Evolutionary conservation across 805 yeast genomes (phyloP).

Genomic region (Zygosaccharomyces bailii): DNA sequence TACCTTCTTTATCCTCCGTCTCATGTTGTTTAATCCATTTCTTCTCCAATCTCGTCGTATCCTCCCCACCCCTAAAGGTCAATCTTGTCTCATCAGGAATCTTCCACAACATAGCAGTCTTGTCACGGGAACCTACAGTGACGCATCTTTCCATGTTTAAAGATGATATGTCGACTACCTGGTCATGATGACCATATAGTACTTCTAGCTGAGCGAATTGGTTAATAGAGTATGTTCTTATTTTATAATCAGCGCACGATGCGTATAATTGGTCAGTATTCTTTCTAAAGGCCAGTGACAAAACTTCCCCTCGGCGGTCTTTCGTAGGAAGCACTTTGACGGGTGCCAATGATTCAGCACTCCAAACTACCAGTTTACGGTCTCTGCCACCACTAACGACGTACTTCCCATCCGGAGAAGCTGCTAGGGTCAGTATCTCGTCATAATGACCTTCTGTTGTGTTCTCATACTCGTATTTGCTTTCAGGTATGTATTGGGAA

Average conservation of each 20-base stretch:
- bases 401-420: constrained; percentile 79
- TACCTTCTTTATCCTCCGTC: constrained; percentile 32
- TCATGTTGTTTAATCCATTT: constrained; percentile 36
- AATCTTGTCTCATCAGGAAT: constrained; percentile 91
- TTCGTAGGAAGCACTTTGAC: constrained; percentile 73
- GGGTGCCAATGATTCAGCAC: constrained; percentile 71
- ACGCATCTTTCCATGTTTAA: constrained; percentile 87
- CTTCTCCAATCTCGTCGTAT: constrained; percentile 42
- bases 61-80: constrained; percentile 89
- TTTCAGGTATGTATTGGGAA: constrained; percentile 39
- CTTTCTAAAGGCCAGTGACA: constrained; percentile 73
- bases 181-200: constrained; percentile 93
- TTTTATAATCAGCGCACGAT: constrained; percentile 87
- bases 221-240: constrained; percentile 79
- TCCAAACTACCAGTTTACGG: constrained; percentile 79
- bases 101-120: constrained; percentile 95
- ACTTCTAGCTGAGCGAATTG: constrained; percentile 89
- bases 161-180: constrained; percentile 76
- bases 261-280: constrained; percentile 83
- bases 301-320: constrained; percentile 66
- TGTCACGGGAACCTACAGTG: constrained; percentile 92
- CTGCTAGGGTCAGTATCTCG: constrained; percentile 74
- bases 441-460: constrained; percentile 70
- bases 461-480: constrained; percentile 42
- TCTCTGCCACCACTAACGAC: constrained; percentile 92